phyloP scores from a whole-genome alignment of 2,329 filamentous ascomycete species.

The Diaporthe sp. region DNA sequence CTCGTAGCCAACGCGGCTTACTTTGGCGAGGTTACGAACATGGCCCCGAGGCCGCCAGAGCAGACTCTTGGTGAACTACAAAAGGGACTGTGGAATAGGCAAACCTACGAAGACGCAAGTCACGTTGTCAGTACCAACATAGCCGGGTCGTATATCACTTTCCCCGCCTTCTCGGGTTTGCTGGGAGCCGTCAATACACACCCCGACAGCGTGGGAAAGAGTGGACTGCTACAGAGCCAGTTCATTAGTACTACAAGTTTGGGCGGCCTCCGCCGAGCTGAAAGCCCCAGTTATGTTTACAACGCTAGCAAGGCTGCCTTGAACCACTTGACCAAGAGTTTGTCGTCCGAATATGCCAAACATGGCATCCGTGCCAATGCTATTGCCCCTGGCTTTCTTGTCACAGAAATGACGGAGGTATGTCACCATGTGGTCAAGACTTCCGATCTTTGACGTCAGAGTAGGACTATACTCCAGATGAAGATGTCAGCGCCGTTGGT shows the following conservation, averaged over 20 bases:
- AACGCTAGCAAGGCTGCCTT: background rate
- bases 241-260: constrained; percentile 2
- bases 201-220: constrained; percentile 2
- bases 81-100: background rate
- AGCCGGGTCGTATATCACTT: constrained; percentile 1
- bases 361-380: background rate
- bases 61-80: background rate
- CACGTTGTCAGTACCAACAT: background rate
- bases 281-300: background rate
- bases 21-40: background rate
- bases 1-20: background rate
- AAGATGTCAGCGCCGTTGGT: background rate
- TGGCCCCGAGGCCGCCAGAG: background rate
- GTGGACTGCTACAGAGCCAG: background rate
- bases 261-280: background rate
- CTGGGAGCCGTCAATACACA: constrained; percentile 1
- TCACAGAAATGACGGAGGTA: background rate
- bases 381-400: background rate
- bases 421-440: background rate
- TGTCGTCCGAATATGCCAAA: background rate
- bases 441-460: background rate
- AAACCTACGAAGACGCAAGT: background rate
- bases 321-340: background rate
- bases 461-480: background rate
- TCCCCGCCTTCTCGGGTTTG: background rate